These are phyloP conservation scores for Cymbidium sinense DNA, from an alignment of 106 monocot species.

Conservation along the genomic window DNA sequence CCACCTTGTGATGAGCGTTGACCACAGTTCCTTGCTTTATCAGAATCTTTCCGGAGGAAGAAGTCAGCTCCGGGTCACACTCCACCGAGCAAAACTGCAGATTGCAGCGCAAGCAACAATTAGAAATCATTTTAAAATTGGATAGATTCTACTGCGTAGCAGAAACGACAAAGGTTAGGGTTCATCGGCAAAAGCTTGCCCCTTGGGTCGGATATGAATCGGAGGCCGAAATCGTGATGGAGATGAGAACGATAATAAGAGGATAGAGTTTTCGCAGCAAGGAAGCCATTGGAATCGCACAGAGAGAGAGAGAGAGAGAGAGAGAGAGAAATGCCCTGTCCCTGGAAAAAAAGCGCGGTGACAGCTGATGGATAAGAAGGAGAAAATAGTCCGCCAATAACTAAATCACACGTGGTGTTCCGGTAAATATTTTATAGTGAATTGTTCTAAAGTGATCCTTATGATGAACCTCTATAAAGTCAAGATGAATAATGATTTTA, in stretches of 20 bases:
- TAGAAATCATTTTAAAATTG: not conserved
- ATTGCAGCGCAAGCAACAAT: not conserved
- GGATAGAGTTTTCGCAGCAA: not conserved
- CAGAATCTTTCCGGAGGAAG: constrained; percentile 49
- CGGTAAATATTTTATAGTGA: too few species aligned
- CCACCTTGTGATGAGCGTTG: constrained; percentile 84
- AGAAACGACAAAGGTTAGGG: not conserved
- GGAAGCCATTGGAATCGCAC: not conserved
- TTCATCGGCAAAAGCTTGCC: not conserved
- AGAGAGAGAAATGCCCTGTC: not conserved
- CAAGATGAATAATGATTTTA: too few species aligned
- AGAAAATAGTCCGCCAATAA: too few species aligned
- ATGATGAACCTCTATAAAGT: too few species aligned
- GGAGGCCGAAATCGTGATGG: not conserved
- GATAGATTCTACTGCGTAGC: not conserved
- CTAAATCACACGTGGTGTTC: too few species aligned
- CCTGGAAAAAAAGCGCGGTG: too few species aligned
- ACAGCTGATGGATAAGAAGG: too few species aligned
- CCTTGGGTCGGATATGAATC: constrained; percentile 4
- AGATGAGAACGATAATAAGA: not conserved
- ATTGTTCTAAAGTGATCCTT: too few species aligned
- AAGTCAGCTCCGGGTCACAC: constrained; percentile 6
- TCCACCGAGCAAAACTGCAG: constrained; percentile 40
- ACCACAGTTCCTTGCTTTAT: constrained; percentile 96
- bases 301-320: not conserved